Conservation (phyloP, 495 filamentous ascomycete genomes). For the Hyaloscypha variabilis region DNA sequence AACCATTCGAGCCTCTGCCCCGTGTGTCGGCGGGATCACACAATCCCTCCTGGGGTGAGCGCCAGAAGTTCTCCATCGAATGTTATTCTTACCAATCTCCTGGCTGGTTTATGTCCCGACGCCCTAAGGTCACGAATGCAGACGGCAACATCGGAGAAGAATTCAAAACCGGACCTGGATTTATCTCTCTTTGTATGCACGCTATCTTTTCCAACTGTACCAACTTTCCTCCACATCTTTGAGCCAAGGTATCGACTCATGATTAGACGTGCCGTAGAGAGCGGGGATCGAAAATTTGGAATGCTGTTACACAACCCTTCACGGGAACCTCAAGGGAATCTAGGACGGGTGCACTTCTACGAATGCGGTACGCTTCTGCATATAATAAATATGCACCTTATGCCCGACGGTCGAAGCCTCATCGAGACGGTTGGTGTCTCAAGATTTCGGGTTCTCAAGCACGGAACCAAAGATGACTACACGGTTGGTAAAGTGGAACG, state of each 20-base stretch:
- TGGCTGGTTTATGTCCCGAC: conserved; percentile 68
- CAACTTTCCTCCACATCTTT: conserved; percentile 86
- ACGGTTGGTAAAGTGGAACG: conserved; percentile 71
- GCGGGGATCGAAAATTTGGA: conserved; percentile 71
- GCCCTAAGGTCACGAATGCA: conserved; percentile 58
- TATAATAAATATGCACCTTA: conserved; percentile 69
- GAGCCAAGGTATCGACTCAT: conserved; percentile 88
- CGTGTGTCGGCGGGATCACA: conserved; percentile 69
- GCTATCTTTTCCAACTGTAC: conserved; percentile 78
- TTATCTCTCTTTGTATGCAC: conserved; percentile 82
- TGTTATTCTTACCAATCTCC: conserved; percentile 57
- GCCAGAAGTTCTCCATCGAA: conserved; percentile 60
- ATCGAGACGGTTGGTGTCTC: conserved; percentile 75
- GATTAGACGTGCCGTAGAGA: conserved; percentile 77
- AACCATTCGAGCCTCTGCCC: conserved; percentile 80
- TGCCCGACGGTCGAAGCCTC: conserved; percentile 79
- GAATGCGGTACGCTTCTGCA: conserved; percentile 77
- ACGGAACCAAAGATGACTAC: conserved; percentile 73
- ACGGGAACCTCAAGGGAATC: conserved; percentile 54
- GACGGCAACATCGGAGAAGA: conserved; percentile 51
- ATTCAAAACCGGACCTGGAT: conserved; percentile 53
- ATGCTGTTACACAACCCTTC: conserved; percentile 76
- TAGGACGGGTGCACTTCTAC: conserved; percentile 61
- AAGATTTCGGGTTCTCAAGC: conserved; percentile 70
- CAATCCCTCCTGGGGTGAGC: conserved; percentile 57